Conservation (phyloP, 2,329 filamentous ascomycete genomes). For the Cladosporium velox region DNA sequence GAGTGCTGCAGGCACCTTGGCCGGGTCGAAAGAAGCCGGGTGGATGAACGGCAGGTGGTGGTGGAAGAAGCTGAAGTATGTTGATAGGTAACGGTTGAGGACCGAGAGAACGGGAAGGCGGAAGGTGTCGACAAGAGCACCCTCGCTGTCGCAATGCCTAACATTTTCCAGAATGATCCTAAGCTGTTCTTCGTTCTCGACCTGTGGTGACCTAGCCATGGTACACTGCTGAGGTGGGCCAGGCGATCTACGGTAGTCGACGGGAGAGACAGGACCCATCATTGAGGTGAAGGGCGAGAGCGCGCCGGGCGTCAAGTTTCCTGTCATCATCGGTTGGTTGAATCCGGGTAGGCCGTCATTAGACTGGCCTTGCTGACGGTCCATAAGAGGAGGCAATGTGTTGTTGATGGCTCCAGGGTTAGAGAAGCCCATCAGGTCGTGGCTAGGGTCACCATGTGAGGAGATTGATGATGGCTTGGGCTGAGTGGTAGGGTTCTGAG, state of each 20-base stretch:
- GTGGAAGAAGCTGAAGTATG: slow-evolving; percentile 96
- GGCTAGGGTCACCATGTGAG: slow-evolving; percentile 43
- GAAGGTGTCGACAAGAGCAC: slow-evolving; percentile 84
- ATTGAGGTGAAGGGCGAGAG: slow-evolving; percentile 71
- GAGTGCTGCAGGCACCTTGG: slow-evolving; percentile 76
- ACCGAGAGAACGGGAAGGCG: slow-evolving; percentile 77
- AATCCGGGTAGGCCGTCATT: slow-evolving; percentile 49
- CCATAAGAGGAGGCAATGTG: slow-evolving; percentile 68
- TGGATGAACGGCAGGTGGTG: slow-evolving; percentile 96
- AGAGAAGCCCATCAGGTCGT: slow-evolving; percentile 56
- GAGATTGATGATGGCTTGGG: slow-evolving; percentile 71
- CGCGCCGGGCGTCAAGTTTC: slow-evolving; percentile 69
- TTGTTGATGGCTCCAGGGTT: slow-evolving; percentile 27
- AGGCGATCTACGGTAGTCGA: slow-evolving; percentile 70
- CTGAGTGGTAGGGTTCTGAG: slow-evolving; percentile 65
- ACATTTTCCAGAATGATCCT: slow-evolving; percentile 85
- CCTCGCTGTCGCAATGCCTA: slow-evolving; percentile 75
- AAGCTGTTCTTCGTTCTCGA: slow-evolving; percentile 81
- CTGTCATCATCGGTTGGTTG: slow-evolving; percentile 69
- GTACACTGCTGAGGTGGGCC: slow-evolving; percentile 66
- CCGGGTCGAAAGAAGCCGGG: slow-evolving; percentile 83
- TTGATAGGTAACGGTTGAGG: slow-evolving; percentile 88
- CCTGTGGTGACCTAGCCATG: slow-evolving; percentile 72
- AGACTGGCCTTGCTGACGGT: slow-evolving; percentile 48
- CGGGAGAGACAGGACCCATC: slow-evolving; percentile 66